Evolutionary conservation across 2,329 filamentous ascomycete species (phyloP).

Genomic region (Tolypocladium endophyticum): DNA sequence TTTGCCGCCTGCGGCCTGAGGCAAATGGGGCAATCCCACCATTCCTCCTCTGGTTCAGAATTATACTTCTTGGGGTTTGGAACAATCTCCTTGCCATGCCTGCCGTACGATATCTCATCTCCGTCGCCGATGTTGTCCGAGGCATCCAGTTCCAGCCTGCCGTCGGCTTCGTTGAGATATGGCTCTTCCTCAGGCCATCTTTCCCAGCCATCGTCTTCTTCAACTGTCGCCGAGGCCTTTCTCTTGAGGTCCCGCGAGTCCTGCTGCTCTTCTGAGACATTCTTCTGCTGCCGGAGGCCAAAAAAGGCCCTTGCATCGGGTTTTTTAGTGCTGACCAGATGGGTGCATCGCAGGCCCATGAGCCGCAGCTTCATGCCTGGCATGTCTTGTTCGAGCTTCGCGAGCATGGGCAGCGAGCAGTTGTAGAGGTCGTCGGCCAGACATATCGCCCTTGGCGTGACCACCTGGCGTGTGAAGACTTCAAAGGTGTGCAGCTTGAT

Average conservation of each 20-base stretch:
- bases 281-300: constrained; percentile 38
- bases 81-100: constrained; percentile 41
- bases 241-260: constrained; percentile 17
- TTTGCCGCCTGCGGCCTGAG: constrained; percentile 62
- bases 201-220: constrained; percentile 46
- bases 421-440: constrained; percentile 75
- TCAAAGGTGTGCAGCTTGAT: constrained; percentile 93
- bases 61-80: constrained; percentile 30
- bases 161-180: constrained; percentile 2
- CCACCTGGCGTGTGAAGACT: constrained; percentile 72
- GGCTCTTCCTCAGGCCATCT: constrained; percentile 59
- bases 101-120: constrained; percentile 5
- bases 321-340: constrained; percentile 79
- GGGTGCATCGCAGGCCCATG: constrained; percentile 81
- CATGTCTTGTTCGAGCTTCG: constrained; percentile 74
- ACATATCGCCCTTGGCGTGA: constrained; percentile 60
- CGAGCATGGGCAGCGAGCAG: constrained; percentile 70
- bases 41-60: constrained; percentile 29
- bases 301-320: constrained; percentile 71
- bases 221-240: constrained; percentile 18
- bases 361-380: constrained; percentile 70
- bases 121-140: neutral
- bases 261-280: constrained; percentile 9
- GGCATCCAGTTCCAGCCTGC: neutral
- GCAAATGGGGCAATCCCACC: constrained; percentile 88